Evolutionary conservation across 2,329 filamentous ascomycete species (phyloP).

Genomic region (Talaromyces sp.): DNA sequence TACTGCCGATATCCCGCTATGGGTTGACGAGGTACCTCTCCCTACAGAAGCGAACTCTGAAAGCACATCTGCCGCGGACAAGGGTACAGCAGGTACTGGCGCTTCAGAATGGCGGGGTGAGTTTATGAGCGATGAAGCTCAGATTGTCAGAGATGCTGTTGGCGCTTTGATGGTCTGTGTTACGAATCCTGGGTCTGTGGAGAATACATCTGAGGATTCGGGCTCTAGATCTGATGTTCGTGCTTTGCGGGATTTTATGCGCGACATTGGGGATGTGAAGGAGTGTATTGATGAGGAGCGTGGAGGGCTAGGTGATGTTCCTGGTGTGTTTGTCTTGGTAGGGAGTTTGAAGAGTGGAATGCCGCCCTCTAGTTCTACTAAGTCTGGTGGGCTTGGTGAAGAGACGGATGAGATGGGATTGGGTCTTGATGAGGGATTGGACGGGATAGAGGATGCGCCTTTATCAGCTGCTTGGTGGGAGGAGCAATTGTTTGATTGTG

Average conservation of each 20-base stretch:
- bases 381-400: background rate
- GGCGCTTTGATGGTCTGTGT: slow-evolving; percentile 47
- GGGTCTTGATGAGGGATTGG: slow-evolving; percentile 14
- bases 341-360: slow-evolving; percentile 14
- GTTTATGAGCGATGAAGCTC: slow-evolving; percentile 46
- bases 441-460: slow-evolving; percentile 27
- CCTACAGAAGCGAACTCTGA: background rate
- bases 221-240: slow-evolving; percentile 22
- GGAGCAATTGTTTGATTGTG: slow-evolving; percentile 44
- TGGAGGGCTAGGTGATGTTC: slow-evolving; percentile 41
- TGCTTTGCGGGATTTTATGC: slow-evolving; percentile 36
- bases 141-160: slow-evolving; percentile 49
- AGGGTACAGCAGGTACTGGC: slow-evolving; percentile 2
- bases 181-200: slow-evolving; percentile 25
- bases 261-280: slow-evolving; percentile 43
- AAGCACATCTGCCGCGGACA: background rate
- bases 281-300: slow-evolving; percentile 46
- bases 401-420: slow-evolving; percentile 1
- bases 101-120: slow-evolving; percentile 41
- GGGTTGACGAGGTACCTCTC: slow-evolving; percentile 50
- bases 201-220: background rate
- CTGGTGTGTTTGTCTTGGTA: slow-evolving; percentile 41
- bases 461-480: slow-evolving; percentile 48
- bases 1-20: slow-evolving; percentile 46
- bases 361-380: background rate